These are phyloP conservation scores for Komagataella ulmi DNA, from an alignment of 805 yeast genomes.

Conservation along the genomic window DNA sequence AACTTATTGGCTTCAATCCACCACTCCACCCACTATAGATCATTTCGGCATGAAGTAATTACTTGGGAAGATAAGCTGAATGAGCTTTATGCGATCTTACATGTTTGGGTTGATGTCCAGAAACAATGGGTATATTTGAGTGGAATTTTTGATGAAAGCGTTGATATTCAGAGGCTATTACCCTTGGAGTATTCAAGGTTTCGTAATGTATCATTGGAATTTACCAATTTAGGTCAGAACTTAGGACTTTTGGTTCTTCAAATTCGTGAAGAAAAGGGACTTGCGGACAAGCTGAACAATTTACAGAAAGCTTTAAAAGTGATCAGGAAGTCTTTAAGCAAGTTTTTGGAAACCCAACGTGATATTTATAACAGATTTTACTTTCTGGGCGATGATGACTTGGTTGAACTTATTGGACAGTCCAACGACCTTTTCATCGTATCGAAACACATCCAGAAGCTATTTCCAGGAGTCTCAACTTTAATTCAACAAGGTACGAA, in stretches of 20 bases:
- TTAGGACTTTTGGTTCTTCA: constrained; percentile 36
- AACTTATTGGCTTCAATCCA: constrained; percentile 57
- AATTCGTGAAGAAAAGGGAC: constrained; percentile 32
- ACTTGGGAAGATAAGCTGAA: constrained; percentile 46
- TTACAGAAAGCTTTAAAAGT: constrained; percentile 40
- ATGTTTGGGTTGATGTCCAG: constrained; percentile 74
- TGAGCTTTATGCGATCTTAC: constrained; percentile 35
- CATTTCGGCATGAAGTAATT: constrained; percentile 44
- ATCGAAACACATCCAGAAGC: constrained; percentile 49
- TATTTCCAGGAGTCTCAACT: constrained; percentile 53
- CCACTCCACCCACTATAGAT: constrained; percentile 44
- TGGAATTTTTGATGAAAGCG: constrained; percentile 56
- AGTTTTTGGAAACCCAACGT: constrained; percentile 72
- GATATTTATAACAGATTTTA: constrained; percentile 68
- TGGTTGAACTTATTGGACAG: constrained; percentile 71
- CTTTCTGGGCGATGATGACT: constrained; percentile 83
- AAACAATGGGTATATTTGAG: constrained; percentile 79
- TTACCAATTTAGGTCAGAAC: constrained; percentile 33
- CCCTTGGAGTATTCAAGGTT: constrained; percentile 64
- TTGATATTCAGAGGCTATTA: constrained; percentile 46
- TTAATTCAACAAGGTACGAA: constrained; percentile 19
- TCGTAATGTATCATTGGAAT: constrained; percentile 46
- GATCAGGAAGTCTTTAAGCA: constrained; percentile 54
- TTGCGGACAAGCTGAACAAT: constrained; percentile 32
- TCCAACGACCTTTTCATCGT: constrained; percentile 29